Conservation (phyloP, 176 grass and related monocot species). For the Calamus simplicifolius region DNA sequence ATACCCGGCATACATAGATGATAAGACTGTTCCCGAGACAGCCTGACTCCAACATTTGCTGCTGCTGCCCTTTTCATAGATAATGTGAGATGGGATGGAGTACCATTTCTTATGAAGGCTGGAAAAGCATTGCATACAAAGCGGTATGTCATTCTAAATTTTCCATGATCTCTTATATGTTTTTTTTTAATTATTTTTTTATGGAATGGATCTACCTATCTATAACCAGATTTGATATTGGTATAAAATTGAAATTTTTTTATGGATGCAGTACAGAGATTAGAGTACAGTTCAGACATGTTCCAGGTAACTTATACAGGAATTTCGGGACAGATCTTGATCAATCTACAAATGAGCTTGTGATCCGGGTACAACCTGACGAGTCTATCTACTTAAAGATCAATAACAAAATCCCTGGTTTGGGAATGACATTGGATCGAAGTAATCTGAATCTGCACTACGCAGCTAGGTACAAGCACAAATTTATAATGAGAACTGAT, state of each 20-base stretch:
- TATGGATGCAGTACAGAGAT: constrained; percentile 56
- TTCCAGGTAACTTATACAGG: constrained; percentile 89
- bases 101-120: constrained; percentile 96
- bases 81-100: constrained; percentile 94
- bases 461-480: constrained; percentile 53
- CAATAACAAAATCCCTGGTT: constrained; percentile 93
- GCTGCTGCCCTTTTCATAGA: constrained; percentile 84
- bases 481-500: neutral
- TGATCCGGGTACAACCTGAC: constrained; percentile 90
- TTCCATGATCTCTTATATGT: no score
- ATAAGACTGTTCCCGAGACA: constrained; percentile 71
- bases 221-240: no score
- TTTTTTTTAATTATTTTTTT: no score
- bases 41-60: constrained; percentile 82
- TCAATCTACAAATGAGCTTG: constrained; percentile 82
- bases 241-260: no score
- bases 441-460: constrained; percentile 96
- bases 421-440: constrained; percentile 81
- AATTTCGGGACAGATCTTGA: constrained; percentile 86
- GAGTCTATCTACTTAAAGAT: constrained; percentile 94
- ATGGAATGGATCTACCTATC: no score
- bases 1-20: constrained; percentile 77
- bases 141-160: no score
- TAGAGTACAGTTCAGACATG: constrained; percentile 91
- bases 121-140: constrained; percentile 57